These are phyloP conservation scores for Wickerhamomyces canadensis DNA, from an alignment of 805 yeast genomes.

Conservation along the genomic window DNA sequence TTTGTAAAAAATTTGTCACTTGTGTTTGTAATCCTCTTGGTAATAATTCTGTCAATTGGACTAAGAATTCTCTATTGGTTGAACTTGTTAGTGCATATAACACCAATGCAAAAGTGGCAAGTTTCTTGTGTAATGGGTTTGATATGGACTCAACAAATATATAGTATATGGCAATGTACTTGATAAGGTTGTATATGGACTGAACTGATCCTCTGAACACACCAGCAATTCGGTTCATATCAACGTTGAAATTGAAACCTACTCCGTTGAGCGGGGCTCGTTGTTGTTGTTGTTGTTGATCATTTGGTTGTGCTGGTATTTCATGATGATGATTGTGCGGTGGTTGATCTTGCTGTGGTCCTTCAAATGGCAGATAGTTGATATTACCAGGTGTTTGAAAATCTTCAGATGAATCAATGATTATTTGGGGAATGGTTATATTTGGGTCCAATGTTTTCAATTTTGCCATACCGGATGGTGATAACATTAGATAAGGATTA, in stretches of 20 bases:
- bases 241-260: no score
- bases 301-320: neutral
- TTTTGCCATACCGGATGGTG: slow-evolving; percentile 22
- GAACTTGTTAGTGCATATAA: neutral
- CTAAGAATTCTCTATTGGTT: neutral
- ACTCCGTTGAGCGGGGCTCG: no score
- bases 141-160: neutral
- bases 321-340: neutral
- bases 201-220: neutral
- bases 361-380: no score
- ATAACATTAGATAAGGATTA: slow-evolving; percentile 23
- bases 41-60: neutral
- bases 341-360: neutral
- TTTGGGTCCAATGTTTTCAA: slow-evolving; percentile 13
- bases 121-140: neutral
- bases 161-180: neutral
- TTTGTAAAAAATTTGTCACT: neutral
- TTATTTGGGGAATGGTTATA: slow-evolving; percentile 15
- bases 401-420: neutral
- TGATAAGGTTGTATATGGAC: neutral
- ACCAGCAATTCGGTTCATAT: neutral
- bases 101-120: neutral
- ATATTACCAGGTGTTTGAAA: no score
- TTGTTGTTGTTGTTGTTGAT: neutral
- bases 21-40: neutral